These are phyloP conservation scores for Aphanomyces invadans DNA, from an alignment of 352 stramenopile genomes.

Conservation along the genomic window DNA sequence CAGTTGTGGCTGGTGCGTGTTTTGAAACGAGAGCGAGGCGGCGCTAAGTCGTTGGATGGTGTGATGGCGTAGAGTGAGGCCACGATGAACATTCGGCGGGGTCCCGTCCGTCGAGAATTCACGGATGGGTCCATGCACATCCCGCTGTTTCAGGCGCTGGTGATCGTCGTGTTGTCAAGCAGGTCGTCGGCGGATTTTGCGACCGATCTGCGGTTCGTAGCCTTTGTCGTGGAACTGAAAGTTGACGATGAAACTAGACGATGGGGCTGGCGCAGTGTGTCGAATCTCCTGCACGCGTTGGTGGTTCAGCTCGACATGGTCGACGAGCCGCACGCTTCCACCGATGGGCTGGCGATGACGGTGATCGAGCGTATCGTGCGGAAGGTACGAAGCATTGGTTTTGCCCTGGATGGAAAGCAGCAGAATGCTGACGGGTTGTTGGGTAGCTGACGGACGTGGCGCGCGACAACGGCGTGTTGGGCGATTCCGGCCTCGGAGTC, in stretches of 20 bases:
- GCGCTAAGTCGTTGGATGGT: too few species aligned
- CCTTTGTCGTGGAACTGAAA: background rate
- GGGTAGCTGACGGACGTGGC: background rate
- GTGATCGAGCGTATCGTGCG: background rate
- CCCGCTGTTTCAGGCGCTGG: background rate
- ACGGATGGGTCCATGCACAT: background rate
- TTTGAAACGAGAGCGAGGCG: background rate
- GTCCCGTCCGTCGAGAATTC: background rate
- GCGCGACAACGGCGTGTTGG: background rate
- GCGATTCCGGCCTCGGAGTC: background rate
- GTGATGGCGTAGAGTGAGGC: too few species aligned
- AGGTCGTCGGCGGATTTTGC: background rate
- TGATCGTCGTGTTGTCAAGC: background rate
- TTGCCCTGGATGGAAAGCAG: background rate
- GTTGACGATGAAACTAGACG: background rate
- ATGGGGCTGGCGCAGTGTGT: background rate
- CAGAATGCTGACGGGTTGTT: background rate
- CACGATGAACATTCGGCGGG: background rate
- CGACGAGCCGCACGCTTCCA: background rate
- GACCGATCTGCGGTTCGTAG: background rate
- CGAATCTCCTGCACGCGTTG: background rate
- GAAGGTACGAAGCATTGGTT: background rate
- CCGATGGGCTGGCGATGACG: background rate
- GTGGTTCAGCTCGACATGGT: background rate
- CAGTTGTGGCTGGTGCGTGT: constrained; percentile 13